Conservation (phyloP, 2,329 filamentous ascomycete species). For the Cadophora sp. region DNA sequence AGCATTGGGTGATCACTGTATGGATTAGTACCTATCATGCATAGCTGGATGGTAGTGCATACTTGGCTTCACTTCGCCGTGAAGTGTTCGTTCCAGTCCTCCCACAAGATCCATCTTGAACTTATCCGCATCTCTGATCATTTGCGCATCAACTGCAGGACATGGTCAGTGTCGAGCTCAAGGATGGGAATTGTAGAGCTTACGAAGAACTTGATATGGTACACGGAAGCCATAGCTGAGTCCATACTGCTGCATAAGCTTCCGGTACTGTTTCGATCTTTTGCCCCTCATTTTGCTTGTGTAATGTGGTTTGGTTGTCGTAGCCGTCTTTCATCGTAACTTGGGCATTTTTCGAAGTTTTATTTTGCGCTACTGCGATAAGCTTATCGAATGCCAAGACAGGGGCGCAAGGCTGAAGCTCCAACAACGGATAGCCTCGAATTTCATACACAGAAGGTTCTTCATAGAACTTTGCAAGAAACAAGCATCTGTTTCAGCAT, state of each 20-base stretch:
- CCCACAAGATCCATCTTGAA: conserved; percentile 90
- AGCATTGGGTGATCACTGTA: conserved; percentile 80
- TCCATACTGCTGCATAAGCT: conserved; percentile 93
- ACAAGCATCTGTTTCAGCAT: neutral
- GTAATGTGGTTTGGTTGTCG: neutral
- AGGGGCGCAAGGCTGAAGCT: conserved; percentile 12
- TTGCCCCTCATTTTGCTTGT: conserved; percentile 67
- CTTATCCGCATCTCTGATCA: conserved; percentile 79
- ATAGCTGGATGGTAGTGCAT: conserved; percentile 41
- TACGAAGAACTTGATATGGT: conserved; percentile 88
- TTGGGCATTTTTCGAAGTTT: conserved; percentile 2
- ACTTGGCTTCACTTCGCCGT: conserved; percentile 86
- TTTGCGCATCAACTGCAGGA: conserved; percentile 77
- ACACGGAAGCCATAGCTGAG: conserved; percentile 89
- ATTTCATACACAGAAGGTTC: neutral
- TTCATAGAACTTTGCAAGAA: neutral
- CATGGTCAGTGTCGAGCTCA: conserved; percentile 25
- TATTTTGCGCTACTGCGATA: conserved; percentile 17
- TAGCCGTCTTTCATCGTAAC: neutral
- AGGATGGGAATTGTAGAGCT: conserved; percentile 32
- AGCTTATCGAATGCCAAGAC: conserved; percentile 10
- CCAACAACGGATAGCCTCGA: too few relatives aligned
- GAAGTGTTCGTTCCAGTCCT: conserved; percentile 80
- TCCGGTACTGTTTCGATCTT: conserved; percentile 76
- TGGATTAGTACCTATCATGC: conserved; percentile 19